Conservation (phyloP, 2,329 filamentous ascomycete species). For the Claviceps quebecensis region DNA sequence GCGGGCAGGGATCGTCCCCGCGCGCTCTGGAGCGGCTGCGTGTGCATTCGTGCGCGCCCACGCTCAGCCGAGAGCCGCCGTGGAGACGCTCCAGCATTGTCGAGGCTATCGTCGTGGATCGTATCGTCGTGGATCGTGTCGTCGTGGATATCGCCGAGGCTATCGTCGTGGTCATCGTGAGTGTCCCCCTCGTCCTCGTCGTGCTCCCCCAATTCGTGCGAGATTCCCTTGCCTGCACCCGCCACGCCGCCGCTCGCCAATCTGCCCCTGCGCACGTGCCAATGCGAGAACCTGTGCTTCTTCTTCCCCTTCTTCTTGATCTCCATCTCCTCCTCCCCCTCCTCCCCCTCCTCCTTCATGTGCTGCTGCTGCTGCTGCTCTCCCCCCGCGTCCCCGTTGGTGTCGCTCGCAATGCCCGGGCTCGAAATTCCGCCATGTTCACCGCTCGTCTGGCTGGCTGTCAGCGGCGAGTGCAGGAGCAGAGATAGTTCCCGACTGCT, state of each 20-base stretch:
- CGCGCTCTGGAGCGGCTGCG: not conserved
- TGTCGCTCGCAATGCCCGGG: not conserved
- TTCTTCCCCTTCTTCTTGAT: not conserved
- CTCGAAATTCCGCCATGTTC: not conserved
- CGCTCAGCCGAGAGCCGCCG: not conserved
- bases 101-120: not conserved
- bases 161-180: not conserved
- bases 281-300: not conserved
- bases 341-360: not conserved
- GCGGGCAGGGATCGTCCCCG: not conserved
- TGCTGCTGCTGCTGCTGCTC: not conserved
- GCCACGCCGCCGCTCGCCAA: not conserved
- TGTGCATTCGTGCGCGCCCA: not conserved
- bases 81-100: not conserved
- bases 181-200: not conserved
- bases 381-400: not conserved
- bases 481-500: slow-evolving; percentile 5
- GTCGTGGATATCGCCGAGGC: not conserved
- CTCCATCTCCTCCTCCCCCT: too few relatives aligned
- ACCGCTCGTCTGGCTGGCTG: slow-evolving; percentile 3
- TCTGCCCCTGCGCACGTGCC: not conserved
- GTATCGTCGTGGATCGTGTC: not conserved
- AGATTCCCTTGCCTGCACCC: not conserved
- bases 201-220: not conserved
- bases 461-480: not conserved